Conservation (phyloP, 2,329 filamentous ascomycete species). For the Nothopassalora personata region DNA sequence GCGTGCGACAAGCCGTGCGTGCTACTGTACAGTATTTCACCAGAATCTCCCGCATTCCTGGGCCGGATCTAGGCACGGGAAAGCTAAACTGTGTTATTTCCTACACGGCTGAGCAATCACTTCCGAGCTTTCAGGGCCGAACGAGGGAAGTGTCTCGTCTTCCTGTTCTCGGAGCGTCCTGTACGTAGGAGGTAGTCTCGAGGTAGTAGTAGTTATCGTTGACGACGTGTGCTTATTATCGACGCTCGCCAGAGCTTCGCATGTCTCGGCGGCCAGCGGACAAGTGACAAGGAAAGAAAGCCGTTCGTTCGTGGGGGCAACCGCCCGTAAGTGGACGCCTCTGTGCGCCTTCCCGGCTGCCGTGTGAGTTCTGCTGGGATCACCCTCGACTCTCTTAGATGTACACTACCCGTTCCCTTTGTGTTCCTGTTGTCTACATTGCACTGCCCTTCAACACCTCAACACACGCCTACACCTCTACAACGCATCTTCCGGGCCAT, state of each 20-base stretch:
- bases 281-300: background rate
- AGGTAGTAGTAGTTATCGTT: too few relatives aligned
- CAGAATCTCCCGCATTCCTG: too few relatives aligned
- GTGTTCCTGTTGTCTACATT: background rate
- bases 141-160: too few relatives aligned
- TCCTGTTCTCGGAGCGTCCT: too few relatives aligned
- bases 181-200: too few relatives aligned
- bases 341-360: background rate
- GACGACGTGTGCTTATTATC: background rate
- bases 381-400: background rate
- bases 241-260: background rate
- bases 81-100: too few relatives aligned
- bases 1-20: background rate
- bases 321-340: background rate
- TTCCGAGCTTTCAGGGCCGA: too few relatives aligned
- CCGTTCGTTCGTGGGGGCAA: background rate
- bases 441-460: background rate
- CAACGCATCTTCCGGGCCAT: background rate
- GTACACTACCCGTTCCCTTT: background rate
- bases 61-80: too few relatives aligned
- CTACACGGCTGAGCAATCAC: too few relatives aligned
- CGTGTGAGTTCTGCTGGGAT: background rate
- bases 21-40: too few relatives aligned
- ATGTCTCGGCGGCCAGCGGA: background rate
- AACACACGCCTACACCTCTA: background rate